These are phyloP conservation scores for Elongisporangium anandrum DNA, from an alignment of 352 stramenopile species.

Conservation along the genomic window DNA sequence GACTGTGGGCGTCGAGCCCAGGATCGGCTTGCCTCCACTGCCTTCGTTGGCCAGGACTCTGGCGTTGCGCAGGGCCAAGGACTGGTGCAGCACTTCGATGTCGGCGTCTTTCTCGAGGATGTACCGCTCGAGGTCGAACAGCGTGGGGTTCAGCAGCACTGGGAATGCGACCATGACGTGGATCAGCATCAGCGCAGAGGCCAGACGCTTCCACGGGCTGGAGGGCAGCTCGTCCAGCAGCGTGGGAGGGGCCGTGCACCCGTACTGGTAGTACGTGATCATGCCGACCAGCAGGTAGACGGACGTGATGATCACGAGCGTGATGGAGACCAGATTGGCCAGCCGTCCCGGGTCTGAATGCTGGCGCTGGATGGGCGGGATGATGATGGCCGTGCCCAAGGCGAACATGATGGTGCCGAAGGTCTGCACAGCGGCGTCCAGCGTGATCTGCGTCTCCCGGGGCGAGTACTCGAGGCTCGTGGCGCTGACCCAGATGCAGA, in stretches of 20 bases:
- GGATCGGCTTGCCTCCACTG: constrained; percentile 33
- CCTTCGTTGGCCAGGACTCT: constrained; percentile 18
- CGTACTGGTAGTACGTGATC: constrained; percentile 66
- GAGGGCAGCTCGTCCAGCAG: constrained; percentile 52
- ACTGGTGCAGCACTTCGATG: constrained; percentile 49
- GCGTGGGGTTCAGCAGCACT: constrained; percentile 51
- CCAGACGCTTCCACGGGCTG: constrained; percentile 22
- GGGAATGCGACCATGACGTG: constrained; percentile 66
- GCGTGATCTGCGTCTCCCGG: constrained; percentile 45
- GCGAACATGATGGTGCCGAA: constrained; percentile 76
- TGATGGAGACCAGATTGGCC: constrained; percentile 56
- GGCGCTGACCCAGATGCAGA: constrained; percentile 52
- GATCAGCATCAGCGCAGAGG: constrained; percentile 40
- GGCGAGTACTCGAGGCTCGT: constrained; percentile 28
- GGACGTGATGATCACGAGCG: constrained; percentile 64
- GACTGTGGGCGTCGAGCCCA: constrained; percentile 19
- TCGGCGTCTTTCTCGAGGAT: constrained; percentile 58
- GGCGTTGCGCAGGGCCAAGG: constrained; percentile 21
- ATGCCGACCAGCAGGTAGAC: constrained; percentile 70
- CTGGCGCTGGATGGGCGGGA: constrained; percentile 59
- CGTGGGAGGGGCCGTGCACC: constrained; percentile 54
- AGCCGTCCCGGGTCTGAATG: constrained; percentile 41
- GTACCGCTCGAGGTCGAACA: constrained; percentile 63
- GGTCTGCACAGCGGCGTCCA: constrained; percentile 32
- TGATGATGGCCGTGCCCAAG: constrained; percentile 59